These are phyloP conservation scores for Fusarium circinatum DNA, from an alignment of 2,329 filamentous ascomycete species.

Conservation along the genomic window DNA sequence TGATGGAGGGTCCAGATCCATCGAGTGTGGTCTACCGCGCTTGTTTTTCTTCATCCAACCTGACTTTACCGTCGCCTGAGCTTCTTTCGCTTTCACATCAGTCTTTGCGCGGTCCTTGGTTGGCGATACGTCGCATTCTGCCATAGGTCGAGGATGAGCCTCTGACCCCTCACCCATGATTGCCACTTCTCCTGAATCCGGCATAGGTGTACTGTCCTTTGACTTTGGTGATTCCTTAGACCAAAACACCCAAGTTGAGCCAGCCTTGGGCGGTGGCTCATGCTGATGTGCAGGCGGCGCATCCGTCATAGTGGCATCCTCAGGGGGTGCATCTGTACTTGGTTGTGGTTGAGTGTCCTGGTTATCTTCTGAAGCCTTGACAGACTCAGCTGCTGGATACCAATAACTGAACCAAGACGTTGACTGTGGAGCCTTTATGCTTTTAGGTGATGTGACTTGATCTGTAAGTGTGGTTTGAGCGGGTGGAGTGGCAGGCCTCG, in stretches of 20 bases:
- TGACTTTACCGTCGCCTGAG: conserved; percentile 41
- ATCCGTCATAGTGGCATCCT: conserved; percentile 58
- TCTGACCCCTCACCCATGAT: conserved; percentile 68
- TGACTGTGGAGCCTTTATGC: conserved; percentile 32
- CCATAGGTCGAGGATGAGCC: conserved; percentile 61
- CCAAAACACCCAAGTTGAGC: conserved; percentile 86
- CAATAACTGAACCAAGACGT: conserved; percentile 56
- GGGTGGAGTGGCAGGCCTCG: conserved; percentile 39
- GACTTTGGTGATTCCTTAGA: conserved; percentile 65
- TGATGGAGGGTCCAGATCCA: conserved; percentile 56
- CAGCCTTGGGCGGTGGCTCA: conserved; percentile 57
- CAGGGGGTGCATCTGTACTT: conserved; percentile 37
- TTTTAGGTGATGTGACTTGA: conserved; percentile 13
- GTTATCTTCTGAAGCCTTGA: conserved; percentile 20
- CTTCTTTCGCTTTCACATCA: conserved; percentile 47
- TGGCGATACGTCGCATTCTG: conserved; percentile 55
- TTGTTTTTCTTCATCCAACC: conserved; percentile 56
- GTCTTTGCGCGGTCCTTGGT: conserved; percentile 48
- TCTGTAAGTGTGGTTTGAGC: conserved; percentile 33
- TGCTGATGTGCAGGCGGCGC: conserved; percentile 48
- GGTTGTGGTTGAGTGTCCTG: conserved; percentile 15
- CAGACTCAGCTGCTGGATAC: conserved; percentile 41
- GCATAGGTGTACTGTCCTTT: conserved; percentile 45
- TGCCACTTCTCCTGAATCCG: conserved; percentile 64
- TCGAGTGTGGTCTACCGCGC: conserved; percentile 57